Conservation (phyloP, 352 stramenopile species). For the Phytophthora colocasiae region DNA sequence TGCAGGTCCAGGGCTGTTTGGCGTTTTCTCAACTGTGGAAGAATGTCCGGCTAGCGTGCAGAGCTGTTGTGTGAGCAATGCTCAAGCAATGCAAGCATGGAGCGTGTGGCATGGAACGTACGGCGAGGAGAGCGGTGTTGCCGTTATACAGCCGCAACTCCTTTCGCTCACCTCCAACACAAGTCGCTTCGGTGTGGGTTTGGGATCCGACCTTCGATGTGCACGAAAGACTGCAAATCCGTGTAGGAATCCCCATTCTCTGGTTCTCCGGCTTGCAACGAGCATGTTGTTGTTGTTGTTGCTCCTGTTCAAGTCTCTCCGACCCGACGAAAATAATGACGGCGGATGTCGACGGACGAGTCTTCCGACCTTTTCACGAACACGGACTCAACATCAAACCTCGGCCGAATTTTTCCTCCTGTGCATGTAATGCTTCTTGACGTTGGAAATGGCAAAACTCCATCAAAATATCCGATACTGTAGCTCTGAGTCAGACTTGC, state of each 20-base stretch:
- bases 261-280: conserved; percentile 22
- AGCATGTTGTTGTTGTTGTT: conserved; percentile 1
- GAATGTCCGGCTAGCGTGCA: conserved; percentile 21
- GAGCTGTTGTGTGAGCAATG: conserved; percentile 32
- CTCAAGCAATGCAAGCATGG: conserved; percentile 18
- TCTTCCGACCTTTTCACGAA: conserved; percentile 22
- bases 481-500: conserved; percentile 6
- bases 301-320: conserved; percentile 8
- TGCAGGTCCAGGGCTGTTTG: conserved; percentile 4
- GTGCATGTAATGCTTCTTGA: conserved; percentile 15
- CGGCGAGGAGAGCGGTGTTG: conserved; percentile 1
- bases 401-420: conserved; percentile 14
- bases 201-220: conserved; percentile 34
- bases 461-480: too few relatives aligned
- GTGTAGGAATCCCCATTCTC: conserved; percentile 4
- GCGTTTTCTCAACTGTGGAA: conserved; percentile 24
- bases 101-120: conserved; percentile 29
- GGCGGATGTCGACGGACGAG: conserved; percentile 10
- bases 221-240: conserved; percentile 38
- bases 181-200: conserved; percentile 38
- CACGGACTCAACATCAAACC: conserved; percentile 7
- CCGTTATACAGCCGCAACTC: conserved; percentile 2
- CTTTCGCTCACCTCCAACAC: background rate
- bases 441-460: conserved; percentile 16
- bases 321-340: conserved; percentile 16